A percentile compares a stretch with the other conserved stretches of the same genome.
These are phyloP conservation scores for Eucalyptus camaldulensis DNA, from an alignment of 345 rosid genomes.

Conservation along the genomic window DNA sequence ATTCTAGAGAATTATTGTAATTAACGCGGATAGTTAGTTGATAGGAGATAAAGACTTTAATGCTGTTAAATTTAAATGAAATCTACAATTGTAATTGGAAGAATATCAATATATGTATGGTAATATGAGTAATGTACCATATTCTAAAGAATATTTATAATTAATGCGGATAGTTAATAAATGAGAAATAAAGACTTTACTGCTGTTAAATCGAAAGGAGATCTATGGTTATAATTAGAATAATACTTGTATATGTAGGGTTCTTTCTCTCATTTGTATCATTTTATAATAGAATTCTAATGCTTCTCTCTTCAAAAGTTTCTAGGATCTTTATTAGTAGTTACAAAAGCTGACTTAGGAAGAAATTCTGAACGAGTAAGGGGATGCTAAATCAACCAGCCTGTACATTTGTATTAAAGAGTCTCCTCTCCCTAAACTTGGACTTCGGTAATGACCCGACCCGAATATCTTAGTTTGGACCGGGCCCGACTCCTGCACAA, in stretches of 20 bases:
- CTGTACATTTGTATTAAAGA: not conserved
- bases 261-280: not conserved
- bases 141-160: not conserved
- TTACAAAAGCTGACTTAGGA: not conserved
- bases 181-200: no score
- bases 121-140: no score
- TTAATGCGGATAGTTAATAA: not conserved
- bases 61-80: not conserved
- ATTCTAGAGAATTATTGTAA: no score
- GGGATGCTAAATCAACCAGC: not conserved
- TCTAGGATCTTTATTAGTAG: not conserved
- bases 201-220: not conserved
- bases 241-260: not conserved
- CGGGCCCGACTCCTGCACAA: not conserved
- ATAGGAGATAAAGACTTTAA: no score
- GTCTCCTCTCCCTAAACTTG: not conserved
- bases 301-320: not conserved
- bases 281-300: not conserved
- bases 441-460: not conserved
- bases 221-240: not conserved
- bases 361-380: not conserved
- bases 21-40: no score
- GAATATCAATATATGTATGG: not conserved
- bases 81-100: no score
- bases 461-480: not conserved